Conservation (phyloP, 441 rosid species). For the Syzygium malaccense region DNA sequence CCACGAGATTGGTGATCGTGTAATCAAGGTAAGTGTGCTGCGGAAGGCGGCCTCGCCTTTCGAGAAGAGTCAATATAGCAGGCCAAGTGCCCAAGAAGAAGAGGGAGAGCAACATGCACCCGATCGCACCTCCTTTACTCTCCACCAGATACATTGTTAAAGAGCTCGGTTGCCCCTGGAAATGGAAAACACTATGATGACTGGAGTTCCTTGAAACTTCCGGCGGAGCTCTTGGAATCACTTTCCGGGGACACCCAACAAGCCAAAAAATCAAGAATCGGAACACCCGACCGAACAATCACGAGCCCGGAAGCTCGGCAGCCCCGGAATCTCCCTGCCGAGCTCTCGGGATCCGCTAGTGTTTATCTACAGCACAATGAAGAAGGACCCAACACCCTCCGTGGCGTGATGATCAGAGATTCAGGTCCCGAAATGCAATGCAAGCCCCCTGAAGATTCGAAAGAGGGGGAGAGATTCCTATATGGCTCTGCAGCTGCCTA, state of each 20-base stretch:
- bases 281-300: neutral
- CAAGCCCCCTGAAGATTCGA: neutral
- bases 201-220: constrained; percentile 10
- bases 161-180: constrained; percentile 5
- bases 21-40: constrained; percentile 90
- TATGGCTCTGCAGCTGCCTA: neutral
- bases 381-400: neutral
- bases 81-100: constrained; percentile 87
- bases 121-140: constrained; percentile 78
- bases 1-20: constrained; percentile 59
- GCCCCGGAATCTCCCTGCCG: neutral
- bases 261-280: neutral
- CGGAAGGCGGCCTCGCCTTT: constrained; percentile 82
- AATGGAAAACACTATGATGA: constrained; percentile 1
- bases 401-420: neutral
- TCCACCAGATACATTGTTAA: constrained; percentile 53
- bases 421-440: neutral
- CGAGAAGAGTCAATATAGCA: constrained; percentile 58
- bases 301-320: neutral
- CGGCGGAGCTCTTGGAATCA: neutral
- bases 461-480: neutral
- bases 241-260: neutral
- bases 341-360: neutral
- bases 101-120: constrained; percentile 69
- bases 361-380: neutral